Conservation (phyloP, 306 rosid species). For the Cicer arietinum region DNA sequence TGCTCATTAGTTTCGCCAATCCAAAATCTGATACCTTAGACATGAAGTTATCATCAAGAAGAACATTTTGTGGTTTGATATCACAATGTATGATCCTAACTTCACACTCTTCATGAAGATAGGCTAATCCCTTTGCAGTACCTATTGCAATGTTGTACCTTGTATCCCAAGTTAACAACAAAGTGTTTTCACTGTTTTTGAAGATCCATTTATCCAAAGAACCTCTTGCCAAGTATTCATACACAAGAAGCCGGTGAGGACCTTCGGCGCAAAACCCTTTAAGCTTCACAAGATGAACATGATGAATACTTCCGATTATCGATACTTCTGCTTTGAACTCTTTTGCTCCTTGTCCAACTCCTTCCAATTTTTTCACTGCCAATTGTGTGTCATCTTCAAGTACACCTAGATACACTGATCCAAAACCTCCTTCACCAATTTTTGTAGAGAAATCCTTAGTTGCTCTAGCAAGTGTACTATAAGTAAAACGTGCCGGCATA, state of each 20-base stretch:
- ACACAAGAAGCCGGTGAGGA: constrained; percentile 70
- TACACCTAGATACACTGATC: constrained; percentile 83
- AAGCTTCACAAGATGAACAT: constrained; percentile 76
- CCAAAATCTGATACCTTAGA: constrained; percentile 94
- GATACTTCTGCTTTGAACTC: constrained; percentile 91
- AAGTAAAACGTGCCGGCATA: constrained; percentile 74
- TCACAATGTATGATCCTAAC: constrained; percentile 84
- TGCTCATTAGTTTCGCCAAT: constrained; percentile 83
- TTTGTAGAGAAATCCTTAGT: constrained; percentile 74
- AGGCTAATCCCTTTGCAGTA: constrained; percentile 89
- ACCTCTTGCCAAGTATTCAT: constrained; percentile 79
- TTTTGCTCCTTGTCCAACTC: constrained; percentile 86
- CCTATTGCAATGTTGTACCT: constrained; percentile 87
- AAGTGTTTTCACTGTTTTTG: constrained; percentile 58
- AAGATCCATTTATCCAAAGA: constrained; percentile 82
- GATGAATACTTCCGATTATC: constrained; percentile 91
- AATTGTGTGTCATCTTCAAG: constrained; percentile 73
- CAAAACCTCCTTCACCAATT: constrained; percentile 94
- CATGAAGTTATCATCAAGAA: constrained; percentile 70
- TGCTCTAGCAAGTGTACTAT: constrained; percentile 66
- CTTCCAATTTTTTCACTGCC: constrained; percentile 96
- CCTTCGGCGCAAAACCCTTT: constrained; percentile 72
- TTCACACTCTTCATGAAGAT: constrained; percentile 95
- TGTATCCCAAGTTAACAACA: constrained; percentile 73
- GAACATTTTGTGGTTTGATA: constrained; percentile 90